These are phyloP conservation scores for Aspergillus texensis DNA, from an alignment of 2,329 filamentous ascomycete genomes.

Conservation along the genomic window DNA sequence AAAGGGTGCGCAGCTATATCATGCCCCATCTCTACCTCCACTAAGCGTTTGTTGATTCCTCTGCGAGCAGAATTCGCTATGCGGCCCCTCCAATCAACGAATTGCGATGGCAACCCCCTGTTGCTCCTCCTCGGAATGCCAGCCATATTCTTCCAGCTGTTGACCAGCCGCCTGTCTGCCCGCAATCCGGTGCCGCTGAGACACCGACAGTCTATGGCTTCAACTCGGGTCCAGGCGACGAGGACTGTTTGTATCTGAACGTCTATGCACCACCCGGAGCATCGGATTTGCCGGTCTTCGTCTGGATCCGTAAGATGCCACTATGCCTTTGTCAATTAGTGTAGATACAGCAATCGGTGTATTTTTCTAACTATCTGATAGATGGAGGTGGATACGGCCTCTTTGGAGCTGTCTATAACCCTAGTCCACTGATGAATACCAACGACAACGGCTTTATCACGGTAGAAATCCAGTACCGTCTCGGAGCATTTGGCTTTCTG, in stretches of 20 bases:
- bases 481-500: conserved; percentile 6
- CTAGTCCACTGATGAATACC: background rate
- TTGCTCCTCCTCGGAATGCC: background rate
- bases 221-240: background rate
- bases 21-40: background rate
- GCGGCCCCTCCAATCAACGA: conserved; percentile 7
- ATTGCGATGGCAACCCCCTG: conserved; percentile 7
- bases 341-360: background rate
- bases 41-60: background rate
- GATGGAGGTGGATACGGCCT: background rate
- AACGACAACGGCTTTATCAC: background rate
- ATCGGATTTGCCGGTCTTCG: background rate
- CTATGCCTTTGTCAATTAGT: background rate
- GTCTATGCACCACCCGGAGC: background rate
- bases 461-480: conserved; percentile 4
- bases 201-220: background rate
- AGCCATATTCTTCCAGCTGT: conserved; percentile 1
- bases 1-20: background rate
- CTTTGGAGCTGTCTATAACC: background rate
- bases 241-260: conserved; percentile 7
- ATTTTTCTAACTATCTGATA: background rate
- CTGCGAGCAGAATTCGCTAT: conserved; percentile 1
- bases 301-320: conserved; percentile 2
- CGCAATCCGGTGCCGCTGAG: background rate
- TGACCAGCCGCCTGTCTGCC: conserved; percentile 1